phyloP scores from a whole-genome alignment of 1,139 yeast genomes.

The Candida labiduridarum region DNA sequence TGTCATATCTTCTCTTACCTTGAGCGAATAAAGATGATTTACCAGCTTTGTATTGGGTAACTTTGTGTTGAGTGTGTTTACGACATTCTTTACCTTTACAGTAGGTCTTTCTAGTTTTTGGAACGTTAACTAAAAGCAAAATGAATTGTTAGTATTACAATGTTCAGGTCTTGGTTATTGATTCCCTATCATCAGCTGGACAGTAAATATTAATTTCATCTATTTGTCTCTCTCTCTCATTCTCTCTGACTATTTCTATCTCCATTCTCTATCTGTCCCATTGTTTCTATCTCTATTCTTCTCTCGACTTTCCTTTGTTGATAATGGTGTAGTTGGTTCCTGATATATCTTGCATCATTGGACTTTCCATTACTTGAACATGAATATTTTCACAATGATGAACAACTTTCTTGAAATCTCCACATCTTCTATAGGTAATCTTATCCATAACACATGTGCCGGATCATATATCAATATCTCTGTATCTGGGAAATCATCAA shows the following conservation, averaged over 20 bases:
- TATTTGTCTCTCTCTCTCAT: too few species aligned
- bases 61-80: slow-evolving; percentile 99
- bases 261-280: too few species aligned
- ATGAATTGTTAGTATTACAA: slow-evolving; percentile 23
- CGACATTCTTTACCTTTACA: slow-evolving; percentile 99
- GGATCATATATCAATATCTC: not conserved
- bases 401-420: not conserved
- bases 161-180: not conserved
- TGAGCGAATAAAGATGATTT: slow-evolving; percentile 99
- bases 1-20: slow-evolving; percentile 99
- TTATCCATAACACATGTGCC: not conserved
- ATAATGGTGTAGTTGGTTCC: not conserved
- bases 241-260: too few species aligned
- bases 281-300: not conserved
- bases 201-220: not conserved
- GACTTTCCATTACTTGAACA: not conserved
- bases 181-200: not conserved
- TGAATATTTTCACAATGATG: not conserved
- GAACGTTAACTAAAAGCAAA: slow-evolving; percentile 84
- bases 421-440: not conserved
- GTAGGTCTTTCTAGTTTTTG: slow-evolving; percentile 99
- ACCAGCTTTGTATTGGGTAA: slow-evolving; percentile 99
- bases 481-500: not conserved
- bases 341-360: not conserved
- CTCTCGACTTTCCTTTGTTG: not conserved